Conservation (phyloP, 495 filamentous ascomycete genomes). For the Trichoderma reesei region DNA sequence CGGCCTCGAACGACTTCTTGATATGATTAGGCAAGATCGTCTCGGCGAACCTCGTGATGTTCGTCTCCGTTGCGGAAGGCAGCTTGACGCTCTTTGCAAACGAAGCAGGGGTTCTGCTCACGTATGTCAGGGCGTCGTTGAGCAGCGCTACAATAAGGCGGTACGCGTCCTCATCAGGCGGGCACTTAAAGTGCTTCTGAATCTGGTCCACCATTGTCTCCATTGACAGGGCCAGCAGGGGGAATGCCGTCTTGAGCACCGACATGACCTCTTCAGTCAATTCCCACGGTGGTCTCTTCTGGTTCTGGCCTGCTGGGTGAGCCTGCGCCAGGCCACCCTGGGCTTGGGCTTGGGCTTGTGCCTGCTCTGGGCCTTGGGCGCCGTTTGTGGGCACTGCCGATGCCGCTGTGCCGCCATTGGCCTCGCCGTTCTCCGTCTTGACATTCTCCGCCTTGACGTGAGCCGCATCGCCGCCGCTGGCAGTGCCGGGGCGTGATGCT, state of each 20-base stretch:
- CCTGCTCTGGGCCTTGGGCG: constrained; percentile 19
- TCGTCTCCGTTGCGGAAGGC: constrained; percentile 79
- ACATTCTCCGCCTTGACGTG: constrained; percentile 34
- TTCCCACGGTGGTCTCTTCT: constrained; percentile 84
- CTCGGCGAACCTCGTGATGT: constrained; percentile 93
- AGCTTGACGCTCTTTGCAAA: constrained; percentile 89
- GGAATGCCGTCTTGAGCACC: constrained; percentile 89
- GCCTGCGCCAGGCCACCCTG: constrained; percentile 12
- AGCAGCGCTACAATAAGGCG: constrained; percentile 93
- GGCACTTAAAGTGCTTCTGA: constrained; percentile 96
- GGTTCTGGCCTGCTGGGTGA: constrained; percentile 25
- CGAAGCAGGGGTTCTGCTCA: constrained; percentile 71
- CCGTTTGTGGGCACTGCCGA: constrained; percentile 19
- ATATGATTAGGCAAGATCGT: constrained; percentile 91
- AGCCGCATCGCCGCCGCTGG: constrained; percentile 21
- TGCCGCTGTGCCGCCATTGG: constrained; percentile 31
- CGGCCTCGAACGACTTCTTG: constrained; percentile 84
- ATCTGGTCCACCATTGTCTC: constrained; percentile 99
- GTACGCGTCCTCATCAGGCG: constrained; percentile 96
- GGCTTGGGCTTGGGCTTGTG: background rate
- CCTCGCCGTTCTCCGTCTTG: constrained; percentile 30
- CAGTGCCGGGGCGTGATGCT: constrained; percentile 39
- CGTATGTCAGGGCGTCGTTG: constrained; percentile 84
- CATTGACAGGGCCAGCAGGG: constrained; percentile 91
- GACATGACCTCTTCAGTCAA: constrained; percentile 91